phyloP scores from a whole-genome alignment of 345 rosid genomes.

The Noccaea bulbosa region DNA sequence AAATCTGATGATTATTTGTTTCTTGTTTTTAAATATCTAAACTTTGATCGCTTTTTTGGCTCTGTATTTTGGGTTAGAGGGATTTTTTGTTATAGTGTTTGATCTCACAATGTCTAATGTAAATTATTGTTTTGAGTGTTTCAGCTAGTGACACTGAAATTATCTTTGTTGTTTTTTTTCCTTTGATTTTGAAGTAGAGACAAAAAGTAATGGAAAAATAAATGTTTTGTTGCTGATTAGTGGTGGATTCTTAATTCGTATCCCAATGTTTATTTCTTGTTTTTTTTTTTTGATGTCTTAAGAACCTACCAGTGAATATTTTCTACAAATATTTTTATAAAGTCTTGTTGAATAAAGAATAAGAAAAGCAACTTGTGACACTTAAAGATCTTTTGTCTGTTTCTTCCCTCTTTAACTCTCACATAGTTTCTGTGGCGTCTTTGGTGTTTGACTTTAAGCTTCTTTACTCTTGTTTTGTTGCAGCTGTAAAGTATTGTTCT shows the following conservation, averaged over 20 bases:
- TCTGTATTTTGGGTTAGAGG: not conserved
- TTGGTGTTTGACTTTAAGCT: not conserved
- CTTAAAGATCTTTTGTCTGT: conserved; percentile 25
- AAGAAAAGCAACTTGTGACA: conserved; percentile 25
- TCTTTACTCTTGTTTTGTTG: conserved; percentile 31
- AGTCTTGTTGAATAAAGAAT: conserved; percentile 8
- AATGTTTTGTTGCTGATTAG: conserved; percentile 21
- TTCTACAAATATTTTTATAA: conserved; percentile 3
- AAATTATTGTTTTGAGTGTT: conserved; percentile 18
- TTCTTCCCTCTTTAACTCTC: not conserved
- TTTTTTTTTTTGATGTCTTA: conserved; percentile 4
- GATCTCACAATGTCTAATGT: conserved; percentile 29
- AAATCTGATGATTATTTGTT: conserved; percentile 27
- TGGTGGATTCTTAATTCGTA: conserved; percentile 27
- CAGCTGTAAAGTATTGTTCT: conserved; percentile 25
- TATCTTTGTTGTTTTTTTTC: not conserved
- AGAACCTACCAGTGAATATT: conserved; percentile 19
- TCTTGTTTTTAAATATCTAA: not conserved
- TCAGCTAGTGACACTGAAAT: conserved; percentile 28
- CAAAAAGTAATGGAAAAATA: not conserved
- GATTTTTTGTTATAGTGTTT: conserved; percentile 21
- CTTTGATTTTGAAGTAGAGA: conserved; percentile 15
- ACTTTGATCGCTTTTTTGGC: conserved; percentile 1
- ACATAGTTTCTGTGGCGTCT: conserved; percentile 4
- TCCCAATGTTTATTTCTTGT: not conserved